These are phyloP conservation scores for Tolypocladium cylindrosporum DNA, from an alignment of 2,329 filamentous ascomycete genomes.

Conservation along the genomic window DNA sequence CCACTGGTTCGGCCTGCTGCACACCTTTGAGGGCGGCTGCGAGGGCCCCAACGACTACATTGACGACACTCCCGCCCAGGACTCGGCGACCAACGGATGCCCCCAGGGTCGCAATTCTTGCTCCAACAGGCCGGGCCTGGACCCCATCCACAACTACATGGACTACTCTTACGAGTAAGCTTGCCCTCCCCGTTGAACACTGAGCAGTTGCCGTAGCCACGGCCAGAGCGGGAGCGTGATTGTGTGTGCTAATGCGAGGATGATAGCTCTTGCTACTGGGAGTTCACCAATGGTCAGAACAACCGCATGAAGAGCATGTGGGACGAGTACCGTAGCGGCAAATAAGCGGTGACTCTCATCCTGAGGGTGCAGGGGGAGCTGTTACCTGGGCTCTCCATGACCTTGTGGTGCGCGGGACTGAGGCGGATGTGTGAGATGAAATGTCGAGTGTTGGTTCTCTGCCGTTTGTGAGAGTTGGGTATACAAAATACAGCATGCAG, in stretches of 20 bases:
- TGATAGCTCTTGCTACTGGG: not conserved
- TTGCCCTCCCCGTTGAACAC: not conserved
- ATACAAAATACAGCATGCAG: too few relatives aligned
- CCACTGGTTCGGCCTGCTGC: constrained; percentile 38
- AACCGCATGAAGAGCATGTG: not conserved
- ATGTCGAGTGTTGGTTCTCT: too few relatives aligned
- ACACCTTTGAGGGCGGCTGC: constrained; percentile 36
- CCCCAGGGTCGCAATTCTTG: constrained; percentile 25
- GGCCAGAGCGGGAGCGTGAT: not conserved
- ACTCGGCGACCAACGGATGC: constrained; percentile 22
- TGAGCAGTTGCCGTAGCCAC: too few relatives aligned
- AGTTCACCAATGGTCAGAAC: not conserved
- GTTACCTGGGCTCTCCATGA: too few relatives aligned
- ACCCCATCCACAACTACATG: constrained; percentile 30
- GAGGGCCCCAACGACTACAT: constrained; percentile 25
- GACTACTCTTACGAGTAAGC: constrained; percentile 32
- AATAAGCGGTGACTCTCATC: not conserved
- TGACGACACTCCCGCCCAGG: constrained; percentile 29
- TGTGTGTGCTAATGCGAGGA: not conserved
- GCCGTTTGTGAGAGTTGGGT: too few relatives aligned
- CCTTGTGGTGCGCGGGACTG: too few relatives aligned
- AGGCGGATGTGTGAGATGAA: too few relatives aligned
- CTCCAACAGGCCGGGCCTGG: constrained; percentile 17
- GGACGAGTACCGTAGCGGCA: not conserved
- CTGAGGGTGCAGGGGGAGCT: not conserved